Conservation (phyloP, 139 green algal species). For the Asterochloris erici region DNA sequence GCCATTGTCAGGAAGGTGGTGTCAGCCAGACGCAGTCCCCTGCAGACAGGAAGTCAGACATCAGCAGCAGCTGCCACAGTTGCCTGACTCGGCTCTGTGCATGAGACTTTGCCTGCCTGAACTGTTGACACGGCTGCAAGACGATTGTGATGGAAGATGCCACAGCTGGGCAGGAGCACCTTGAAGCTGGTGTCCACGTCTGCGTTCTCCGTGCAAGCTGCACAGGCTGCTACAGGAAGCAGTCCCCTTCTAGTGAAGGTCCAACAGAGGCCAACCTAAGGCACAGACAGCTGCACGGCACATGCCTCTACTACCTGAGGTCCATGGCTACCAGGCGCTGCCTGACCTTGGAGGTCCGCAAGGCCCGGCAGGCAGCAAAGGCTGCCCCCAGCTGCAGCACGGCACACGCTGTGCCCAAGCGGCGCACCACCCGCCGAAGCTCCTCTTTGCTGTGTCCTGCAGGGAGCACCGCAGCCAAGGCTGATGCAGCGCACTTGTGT, state of each 20-base stretch:
- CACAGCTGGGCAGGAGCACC: background rate
- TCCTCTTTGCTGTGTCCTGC: conserved; percentile 12
- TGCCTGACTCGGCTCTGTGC: background rate
- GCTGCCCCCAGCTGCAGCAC: conserved; percentile 34
- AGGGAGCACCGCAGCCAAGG: background rate
- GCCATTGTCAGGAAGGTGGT: conserved; percentile 34
- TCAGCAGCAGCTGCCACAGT: background rate
- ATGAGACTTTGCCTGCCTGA: background rate
- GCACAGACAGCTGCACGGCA: background rate
- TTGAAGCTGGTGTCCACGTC: background rate
- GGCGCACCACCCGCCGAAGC: conserved; percentile 21
- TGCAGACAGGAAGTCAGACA: conserved; percentile 1
- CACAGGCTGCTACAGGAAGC: background rate
- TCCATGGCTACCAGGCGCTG: conserved; percentile 41
- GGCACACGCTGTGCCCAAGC: conserved; percentile 25
- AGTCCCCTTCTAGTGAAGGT: background rate
- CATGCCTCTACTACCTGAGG: conserved; percentile 12
- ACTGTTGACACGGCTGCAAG: background rate
- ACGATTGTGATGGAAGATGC: background rate
- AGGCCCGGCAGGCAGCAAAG: conserved; percentile 30
- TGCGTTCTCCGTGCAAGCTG: background rate
- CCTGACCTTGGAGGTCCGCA: conserved; percentile 23
- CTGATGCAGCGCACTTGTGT: background rate
- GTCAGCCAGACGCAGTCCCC: conserved; percentile 39
- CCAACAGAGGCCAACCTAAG: background rate